Evolutionary conservation across 257 asterid species (phyloP), one percentile per base, ranked within the genome.

Genomic region (Anisodus tanguticus): DNA sequence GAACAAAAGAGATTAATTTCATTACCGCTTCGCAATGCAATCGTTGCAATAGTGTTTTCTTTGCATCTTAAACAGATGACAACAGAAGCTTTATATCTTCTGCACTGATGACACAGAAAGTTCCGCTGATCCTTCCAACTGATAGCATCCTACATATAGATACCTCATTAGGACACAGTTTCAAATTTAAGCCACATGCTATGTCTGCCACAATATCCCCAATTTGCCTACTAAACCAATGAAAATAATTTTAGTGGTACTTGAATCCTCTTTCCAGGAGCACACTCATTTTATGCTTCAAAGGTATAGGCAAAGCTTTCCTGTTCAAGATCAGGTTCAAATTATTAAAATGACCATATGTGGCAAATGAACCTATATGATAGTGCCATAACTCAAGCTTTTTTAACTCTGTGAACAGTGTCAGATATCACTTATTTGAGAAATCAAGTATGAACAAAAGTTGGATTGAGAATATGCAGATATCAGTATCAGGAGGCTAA

Each of bases 1-100:
- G 49, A 53, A 77, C 64, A 77, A 31, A 53, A 9, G 49, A 53
- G 26, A 53, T 15, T 15, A 77, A 31, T 66, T 59, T 85, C 51
- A 79, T 87, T 90, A 93, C 98, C 98, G 92, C 85, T 93, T 91
- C 10, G 81, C 84, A 85, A 93, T 90, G 93, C 98, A 94, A 17
- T 88, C 88, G 37, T 78, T 63, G 90, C 97, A 93, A 90, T 93
- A 93, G 80, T 89, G 91, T 81, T 90, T 94, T 87, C 70, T 87
- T 88, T 90, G 93, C 97, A 94, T 62, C 87, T 92, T 69, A 89
- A 90, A 90, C 98, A 93, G 83, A 85, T 31, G 85, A 89, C 84
- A 60, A 90, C 63, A 45, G 81, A 88, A 68, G 26, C 80, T 84
- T 87, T 88, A 82, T 83, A 51, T 51, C 85, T 83, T 81, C 83